These are phyloP conservation scores for Ceratobasidium sp. DNA, from an alignment of 1,284 basidiomycete genomes.

Conservation along the genomic window DNA sequence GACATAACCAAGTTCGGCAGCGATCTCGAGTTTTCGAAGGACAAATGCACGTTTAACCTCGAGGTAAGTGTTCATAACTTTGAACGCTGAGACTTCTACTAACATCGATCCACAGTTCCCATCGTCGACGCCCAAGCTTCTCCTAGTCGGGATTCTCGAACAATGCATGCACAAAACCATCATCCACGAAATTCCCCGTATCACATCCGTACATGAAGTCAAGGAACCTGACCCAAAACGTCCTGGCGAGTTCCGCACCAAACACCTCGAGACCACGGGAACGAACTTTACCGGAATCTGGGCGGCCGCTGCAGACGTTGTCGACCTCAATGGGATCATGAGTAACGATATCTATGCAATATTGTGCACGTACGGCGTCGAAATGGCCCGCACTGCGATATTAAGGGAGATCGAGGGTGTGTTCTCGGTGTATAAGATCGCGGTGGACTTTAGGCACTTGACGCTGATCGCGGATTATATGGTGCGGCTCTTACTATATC, in stretches of 20 bases:
- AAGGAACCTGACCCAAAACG: slow-evolving; percentile 64
- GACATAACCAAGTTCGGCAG: slow-evolving; percentile 61
- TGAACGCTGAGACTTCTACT: neutral
- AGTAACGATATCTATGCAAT: slow-evolving; percentile 98
- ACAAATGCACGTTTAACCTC: slow-evolving; percentile 80
- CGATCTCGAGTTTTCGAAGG: slow-evolving; percentile 81
- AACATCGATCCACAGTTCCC: slow-evolving; percentile 64
- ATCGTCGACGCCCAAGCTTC: slow-evolving; percentile 84
- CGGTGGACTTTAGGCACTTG: slow-evolving; percentile 93
- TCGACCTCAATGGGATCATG: slow-evolving; percentile 87
- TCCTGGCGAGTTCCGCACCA: slow-evolving; percentile 26
- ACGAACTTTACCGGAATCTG: slow-evolving; percentile 94
- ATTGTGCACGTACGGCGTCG: slow-evolving; percentile 93
- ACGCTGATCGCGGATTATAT: slow-evolving; percentile 99
- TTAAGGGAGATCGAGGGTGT: slow-evolving; percentile 90
- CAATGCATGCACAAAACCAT: slow-evolving; percentile 84
- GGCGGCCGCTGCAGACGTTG: slow-evolving; percentile 82
- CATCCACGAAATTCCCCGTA: slow-evolving; percentile 88
- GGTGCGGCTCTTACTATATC: slow-evolving; percentile 66
- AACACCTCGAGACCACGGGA: slow-evolving; percentile 84
- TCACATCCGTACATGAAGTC: slow-evolving; percentile 78
- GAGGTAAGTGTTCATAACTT: slow-evolving; percentile 69
- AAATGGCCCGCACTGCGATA: slow-evolving; percentile 95
- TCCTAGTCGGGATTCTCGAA: slow-evolving; percentile 93
- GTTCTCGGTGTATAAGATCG: slow-evolving; percentile 98